Conservation (phyloP, 139 green algal species). For the Volvox africanus region DNA sequence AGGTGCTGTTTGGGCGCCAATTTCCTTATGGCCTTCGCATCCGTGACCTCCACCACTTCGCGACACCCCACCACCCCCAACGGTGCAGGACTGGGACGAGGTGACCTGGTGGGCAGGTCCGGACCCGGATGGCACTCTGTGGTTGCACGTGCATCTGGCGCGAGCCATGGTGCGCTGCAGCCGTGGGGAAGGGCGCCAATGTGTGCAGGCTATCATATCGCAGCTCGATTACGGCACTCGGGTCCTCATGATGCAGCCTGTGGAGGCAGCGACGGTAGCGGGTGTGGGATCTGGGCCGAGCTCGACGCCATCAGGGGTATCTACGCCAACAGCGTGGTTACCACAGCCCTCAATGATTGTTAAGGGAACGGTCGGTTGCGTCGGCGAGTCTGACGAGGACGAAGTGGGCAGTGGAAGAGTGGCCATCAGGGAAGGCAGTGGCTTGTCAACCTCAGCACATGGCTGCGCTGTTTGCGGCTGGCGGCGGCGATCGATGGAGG, state of each 20-base stretch:
- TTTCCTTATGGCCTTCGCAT: too few relatives aligned
- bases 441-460: neutral
- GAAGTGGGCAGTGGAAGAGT: neutral
- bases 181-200: neutral
- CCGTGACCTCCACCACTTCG: too few relatives aligned
- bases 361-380: neutral
- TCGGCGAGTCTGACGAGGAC: neutral
- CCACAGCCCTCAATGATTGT: neutral
- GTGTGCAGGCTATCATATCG: neutral
- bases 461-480: neutral
- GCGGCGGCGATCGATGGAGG: neutral
- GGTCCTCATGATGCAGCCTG: neutral
- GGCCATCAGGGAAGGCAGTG: neutral
- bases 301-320: neutral
- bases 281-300: neutral
- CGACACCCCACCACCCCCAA: neutral
- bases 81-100: conserved; percentile 1
- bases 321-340: neutral
- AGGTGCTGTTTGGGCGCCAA: too few relatives aligned
- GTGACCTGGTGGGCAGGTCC: conserved; percentile 33
- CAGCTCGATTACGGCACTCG: conserved; percentile 27
- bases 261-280: neutral
- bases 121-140: conserved; percentile 37
- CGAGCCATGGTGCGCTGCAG: conserved; percentile 7
- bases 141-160: conserved; percentile 40